These are phyloP conservation scores for Hypoxylon sp. DNA, from an alignment of 2,329 filamentous ascomycete genomes.

Conservation along the genomic window DNA sequence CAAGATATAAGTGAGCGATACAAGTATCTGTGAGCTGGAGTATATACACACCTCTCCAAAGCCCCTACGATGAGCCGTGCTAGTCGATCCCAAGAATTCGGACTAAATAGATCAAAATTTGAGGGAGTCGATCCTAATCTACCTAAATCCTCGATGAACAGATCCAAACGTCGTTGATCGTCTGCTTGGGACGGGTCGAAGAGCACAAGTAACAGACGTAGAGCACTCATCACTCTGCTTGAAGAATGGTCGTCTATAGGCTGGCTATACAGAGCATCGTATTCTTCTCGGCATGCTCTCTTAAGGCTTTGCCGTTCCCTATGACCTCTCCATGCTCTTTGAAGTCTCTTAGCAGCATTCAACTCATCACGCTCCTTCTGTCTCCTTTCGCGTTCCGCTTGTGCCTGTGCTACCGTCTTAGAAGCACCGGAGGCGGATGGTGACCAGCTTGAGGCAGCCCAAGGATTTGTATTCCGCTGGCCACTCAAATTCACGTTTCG, in stretches of 20 bases:
- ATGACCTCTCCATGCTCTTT: constrained; percentile 87
- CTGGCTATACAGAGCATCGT: constrained; percentile 71
- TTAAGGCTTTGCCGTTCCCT: constrained; percentile 72
- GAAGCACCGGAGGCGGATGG: constrained; percentile 75
- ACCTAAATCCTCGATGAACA: constrained; percentile 62
- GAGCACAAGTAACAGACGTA: constrained; percentile 66
- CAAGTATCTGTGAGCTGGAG: background rate
- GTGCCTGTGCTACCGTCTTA: constrained; percentile 85
- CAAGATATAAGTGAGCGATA: constrained; percentile 28
- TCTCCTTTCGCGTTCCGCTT: constrained; percentile 85
- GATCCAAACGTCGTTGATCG: constrained; percentile 65
- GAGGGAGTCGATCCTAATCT: constrained; percentile 23
- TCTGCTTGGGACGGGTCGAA: constrained; percentile 62
- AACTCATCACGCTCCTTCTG: constrained; percentile 85
- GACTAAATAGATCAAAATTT: constrained; percentile 42
- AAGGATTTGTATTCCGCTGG: constrained; percentile 81
- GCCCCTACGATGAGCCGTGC: constrained; percentile 50
- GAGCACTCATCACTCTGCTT: constrained; percentile 54
- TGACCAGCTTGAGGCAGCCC: constrained; percentile 74
- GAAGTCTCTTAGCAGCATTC: constrained; percentile 80
- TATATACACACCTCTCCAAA: constrained; percentile 49
- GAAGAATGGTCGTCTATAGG: constrained; percentile 54
- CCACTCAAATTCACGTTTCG: constrained; percentile 96
- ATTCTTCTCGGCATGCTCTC: constrained; percentile 69
- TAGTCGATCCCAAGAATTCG: constrained; percentile 47